Evolutionary conservation across 2,329 filamentous ascomycete genomes (phyloP).

Genomic region (Aureobasidium sp.): DNA sequence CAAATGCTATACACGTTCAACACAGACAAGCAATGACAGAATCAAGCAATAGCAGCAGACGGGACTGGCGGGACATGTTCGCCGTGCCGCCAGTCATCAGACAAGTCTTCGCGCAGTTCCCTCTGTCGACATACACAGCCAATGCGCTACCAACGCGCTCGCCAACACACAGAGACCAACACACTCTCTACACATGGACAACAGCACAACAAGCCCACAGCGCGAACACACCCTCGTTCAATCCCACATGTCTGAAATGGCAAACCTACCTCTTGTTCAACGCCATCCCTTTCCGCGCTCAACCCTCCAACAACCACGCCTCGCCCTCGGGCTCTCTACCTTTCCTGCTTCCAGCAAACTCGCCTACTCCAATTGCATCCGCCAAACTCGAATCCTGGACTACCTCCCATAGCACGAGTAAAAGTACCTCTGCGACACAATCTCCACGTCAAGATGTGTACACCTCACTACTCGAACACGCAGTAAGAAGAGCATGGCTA

Average conservation of each 20-base stretch:
- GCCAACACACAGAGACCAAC: slow-evolving; percentile 37
- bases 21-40: not conserved
- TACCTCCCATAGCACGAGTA: slow-evolving; percentile 15
- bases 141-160: slow-evolving; percentile 65
- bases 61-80: slow-evolving; percentile 29
- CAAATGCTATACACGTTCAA: not conserved
- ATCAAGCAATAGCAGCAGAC: slow-evolving; percentile 11
- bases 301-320: slow-evolving; percentile 82
- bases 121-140: slow-evolving; percentile 63
- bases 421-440: not conserved
- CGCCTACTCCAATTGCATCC: slow-evolving; percentile 43
- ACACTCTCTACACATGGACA: slow-evolving; percentile 70
- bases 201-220: slow-evolving; percentile 50
- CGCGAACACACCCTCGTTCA: slow-evolving; percentile 65
- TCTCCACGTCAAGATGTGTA: slow-evolving; percentile 57
- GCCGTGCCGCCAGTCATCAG: slow-evolving; percentile 69
- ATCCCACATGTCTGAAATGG: slow-evolving; percentile 92
- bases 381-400: slow-evolving; percentile 63
- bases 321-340: slow-evolving; percentile 83
- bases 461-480: slow-evolving; percentile 64
- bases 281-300: slow-evolving; percentile 56
- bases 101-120: slow-evolving; percentile 75
- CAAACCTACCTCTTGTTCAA: slow-evolving; percentile 84
- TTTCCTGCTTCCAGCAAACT: slow-evolving; percentile 59
- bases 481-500: slow-evolving; percentile 81